A percentile compares a stretch with the other conserved stretches of the same genome.
These are phyloP conservation scores for Amaranthus palmeri DNA, from an alignment of 148 eudicot species.

Conservation along the genomic window DNA sequence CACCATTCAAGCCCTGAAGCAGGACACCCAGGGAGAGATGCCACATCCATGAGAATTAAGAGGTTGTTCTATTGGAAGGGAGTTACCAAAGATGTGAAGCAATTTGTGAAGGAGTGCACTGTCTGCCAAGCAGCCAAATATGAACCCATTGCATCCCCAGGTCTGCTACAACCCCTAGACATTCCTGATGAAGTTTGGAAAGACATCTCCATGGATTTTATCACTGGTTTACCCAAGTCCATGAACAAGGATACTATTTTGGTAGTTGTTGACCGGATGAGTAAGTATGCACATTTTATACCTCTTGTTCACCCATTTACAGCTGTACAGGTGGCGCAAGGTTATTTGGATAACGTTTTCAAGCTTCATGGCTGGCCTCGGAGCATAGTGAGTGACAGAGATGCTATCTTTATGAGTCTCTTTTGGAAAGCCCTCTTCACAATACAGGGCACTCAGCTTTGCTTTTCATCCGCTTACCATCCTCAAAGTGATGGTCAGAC, in stretches of 20 bases:
- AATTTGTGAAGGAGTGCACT: too few species aligned
- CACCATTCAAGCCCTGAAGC: too few species aligned
- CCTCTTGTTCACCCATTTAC: neutral
- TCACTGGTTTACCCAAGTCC: neutral
- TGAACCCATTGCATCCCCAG: neutral
- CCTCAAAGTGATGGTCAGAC: constrained; percentile 4
- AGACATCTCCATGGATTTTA: constrained; percentile 1
- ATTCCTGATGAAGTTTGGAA: neutral
- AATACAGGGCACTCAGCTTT: neutral
- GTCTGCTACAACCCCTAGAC: neutral
- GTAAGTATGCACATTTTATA: constrained; percentile 4
- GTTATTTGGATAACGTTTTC: neutral
- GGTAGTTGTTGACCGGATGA: neutral
- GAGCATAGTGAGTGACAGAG: neutral
- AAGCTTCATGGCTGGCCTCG: constrained; percentile 6
- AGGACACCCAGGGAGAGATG: too few species aligned
- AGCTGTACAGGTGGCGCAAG: neutral
- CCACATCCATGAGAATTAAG: too few species aligned
- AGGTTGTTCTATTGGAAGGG: too few species aligned
- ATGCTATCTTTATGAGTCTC: neutral
- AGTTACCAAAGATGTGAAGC: too few species aligned
- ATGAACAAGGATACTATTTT: neutral
- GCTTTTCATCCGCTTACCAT: neutral
- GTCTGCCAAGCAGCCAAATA: neutral
- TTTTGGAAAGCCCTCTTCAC: neutral